These are phyloP conservation scores for Diaporthe caulivora DNA, from an alignment of 2,329 filamentous ascomycete genomes.

Conservation along the genomic window DNA sequence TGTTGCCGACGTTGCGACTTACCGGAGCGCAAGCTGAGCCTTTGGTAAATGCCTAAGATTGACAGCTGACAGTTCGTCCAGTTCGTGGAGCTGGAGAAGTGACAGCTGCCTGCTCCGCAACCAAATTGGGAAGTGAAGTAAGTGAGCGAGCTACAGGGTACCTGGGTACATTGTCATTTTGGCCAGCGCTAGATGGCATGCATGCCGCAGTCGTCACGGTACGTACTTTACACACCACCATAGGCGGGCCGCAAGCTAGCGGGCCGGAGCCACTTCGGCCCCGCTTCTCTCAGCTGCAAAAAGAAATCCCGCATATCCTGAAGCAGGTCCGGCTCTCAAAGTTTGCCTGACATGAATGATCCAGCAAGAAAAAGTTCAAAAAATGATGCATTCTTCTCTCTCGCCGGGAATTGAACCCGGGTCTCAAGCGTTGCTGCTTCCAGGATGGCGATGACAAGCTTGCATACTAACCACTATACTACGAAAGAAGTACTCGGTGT, in stretches of 20 bases:
- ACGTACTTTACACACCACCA: not conserved
- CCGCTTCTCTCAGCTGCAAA: not conserved
- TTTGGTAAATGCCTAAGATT: too few relatives aligned
- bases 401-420: constrained; percentile 17
- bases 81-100: not conserved
- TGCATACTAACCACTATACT: constrained; percentile 22
- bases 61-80: too few relatives aligned
- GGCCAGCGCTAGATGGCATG: not conserved
- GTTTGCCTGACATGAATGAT: not conserved
- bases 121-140: not conserved
- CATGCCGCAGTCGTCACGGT: not conserved
- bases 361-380: not conserved
- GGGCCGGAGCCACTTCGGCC: not conserved
- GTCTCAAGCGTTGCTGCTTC: constrained; percentile 15
- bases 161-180: not conserved
- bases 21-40: not conserved
- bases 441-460: constrained; percentile 22
- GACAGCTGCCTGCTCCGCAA: constrained; percentile 2
- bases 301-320: not conserved
- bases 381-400: not conserved
- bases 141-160: not conserved
- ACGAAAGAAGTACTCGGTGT: constrained; percentile 9
- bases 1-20: not conserved
- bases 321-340: not conserved
- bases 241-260: not conserved